These are phyloP conservation scores for Cyathus pygmaeus DNA, from an alignment of 1,284 basidiomycete species.

Conservation along the genomic window DNA sequence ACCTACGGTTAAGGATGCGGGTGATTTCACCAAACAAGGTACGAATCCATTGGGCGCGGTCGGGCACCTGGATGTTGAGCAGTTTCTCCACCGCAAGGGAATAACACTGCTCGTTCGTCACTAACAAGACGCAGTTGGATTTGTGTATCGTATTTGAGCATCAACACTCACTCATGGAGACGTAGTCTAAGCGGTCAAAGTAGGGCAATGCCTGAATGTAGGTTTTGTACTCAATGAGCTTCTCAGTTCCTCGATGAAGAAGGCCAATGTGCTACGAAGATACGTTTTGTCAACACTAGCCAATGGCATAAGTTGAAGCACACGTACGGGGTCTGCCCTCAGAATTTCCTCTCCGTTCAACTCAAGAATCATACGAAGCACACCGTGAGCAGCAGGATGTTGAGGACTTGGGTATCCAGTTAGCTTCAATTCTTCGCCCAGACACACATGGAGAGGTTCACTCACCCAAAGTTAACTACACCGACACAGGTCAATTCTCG, in stretches of 20 bases:
- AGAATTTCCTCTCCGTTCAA: conserved; percentile 97
- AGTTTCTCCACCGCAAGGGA: conserved; percentile 98
- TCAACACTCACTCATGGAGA: conserved; percentile 90
- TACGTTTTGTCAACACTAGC: conserved; percentile 3
- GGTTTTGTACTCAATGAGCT: conserved; percentile 99
- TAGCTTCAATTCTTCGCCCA: background rate
- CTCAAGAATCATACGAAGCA: conserved; percentile 97
- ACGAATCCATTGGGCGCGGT: conserved; percentile 98
- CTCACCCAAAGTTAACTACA: conserved; percentile 88
- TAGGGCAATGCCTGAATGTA: conserved; percentile 99
- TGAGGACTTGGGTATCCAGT: conserved; percentile 75
- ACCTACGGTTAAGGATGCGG: conserved; percentile 90
- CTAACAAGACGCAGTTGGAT: conserved; percentile 46
- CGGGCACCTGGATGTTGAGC: conserved; percentile 98
- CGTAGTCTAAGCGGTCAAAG: conserved; percentile 99
- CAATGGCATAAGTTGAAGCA: conserved; percentile 15
- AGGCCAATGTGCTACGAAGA: conserved; percentile 91
- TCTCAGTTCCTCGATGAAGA: conserved; percentile 97
- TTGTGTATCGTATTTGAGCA: background rate
- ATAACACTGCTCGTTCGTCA: conserved; percentile 98
- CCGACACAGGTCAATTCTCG: background rate
- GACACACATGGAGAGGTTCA: background rate
- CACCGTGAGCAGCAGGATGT: conserved; percentile 98
- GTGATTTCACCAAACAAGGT: conserved; percentile 98
- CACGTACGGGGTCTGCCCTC: conserved; percentile 87